Percentiles rank a stretch among this genome's conserved stretches.
Conservation (phyloP, 495 filamentous ascomycete genomes). For the Venustampulla echinocandica region DNA sequence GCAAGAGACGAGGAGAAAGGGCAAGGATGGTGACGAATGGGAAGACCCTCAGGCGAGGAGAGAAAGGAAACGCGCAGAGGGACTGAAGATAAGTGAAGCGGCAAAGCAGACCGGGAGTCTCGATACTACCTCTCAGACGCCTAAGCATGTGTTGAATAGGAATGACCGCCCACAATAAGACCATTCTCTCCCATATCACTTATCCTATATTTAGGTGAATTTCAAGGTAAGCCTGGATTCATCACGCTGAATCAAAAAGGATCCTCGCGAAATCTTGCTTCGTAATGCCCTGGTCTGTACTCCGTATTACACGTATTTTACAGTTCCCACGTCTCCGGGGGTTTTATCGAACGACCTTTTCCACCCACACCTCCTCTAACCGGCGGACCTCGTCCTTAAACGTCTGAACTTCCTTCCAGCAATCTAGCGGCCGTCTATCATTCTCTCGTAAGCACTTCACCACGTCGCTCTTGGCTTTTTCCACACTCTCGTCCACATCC, state of each 20-base stretch:
- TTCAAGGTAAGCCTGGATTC: conserved; percentile 7
- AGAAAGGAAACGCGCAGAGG: conserved; percentile 25
- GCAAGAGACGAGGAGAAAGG: conserved; percentile 16
- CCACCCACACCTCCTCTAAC: conserved; percentile 79
- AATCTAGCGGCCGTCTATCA: conserved; percentile 86
- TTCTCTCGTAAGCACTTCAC: conserved; percentile 75
- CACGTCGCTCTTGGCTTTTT: conserved; percentile 66
- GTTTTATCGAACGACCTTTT: conserved; percentile 60
- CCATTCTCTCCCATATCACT: not conserved
- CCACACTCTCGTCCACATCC: conserved; percentile 54
- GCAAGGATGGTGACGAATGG: conserved; percentile 50
- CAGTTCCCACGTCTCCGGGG: conserved; percentile 10
- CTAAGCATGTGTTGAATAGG: not conserved
- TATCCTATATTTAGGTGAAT: no score
- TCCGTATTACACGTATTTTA: conserved; percentile 24
- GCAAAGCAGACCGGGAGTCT: not conserved
- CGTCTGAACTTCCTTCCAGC: conserved; percentile 85
- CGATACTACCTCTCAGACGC: not conserved
- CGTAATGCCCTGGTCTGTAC: no score
- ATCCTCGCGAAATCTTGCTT: no score
- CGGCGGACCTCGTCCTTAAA: conserved; percentile 82
- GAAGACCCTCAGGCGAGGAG: conserved; percentile 23
- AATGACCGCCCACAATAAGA: not conserved
- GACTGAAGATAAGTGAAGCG: conserved; percentile 13
- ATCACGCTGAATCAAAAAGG: conserved; percentile 6